These are phyloP conservation scores for Calocybe indica DNA, from an alignment of 768 basidiomycete species.

Conservation along the genomic window DNA sequence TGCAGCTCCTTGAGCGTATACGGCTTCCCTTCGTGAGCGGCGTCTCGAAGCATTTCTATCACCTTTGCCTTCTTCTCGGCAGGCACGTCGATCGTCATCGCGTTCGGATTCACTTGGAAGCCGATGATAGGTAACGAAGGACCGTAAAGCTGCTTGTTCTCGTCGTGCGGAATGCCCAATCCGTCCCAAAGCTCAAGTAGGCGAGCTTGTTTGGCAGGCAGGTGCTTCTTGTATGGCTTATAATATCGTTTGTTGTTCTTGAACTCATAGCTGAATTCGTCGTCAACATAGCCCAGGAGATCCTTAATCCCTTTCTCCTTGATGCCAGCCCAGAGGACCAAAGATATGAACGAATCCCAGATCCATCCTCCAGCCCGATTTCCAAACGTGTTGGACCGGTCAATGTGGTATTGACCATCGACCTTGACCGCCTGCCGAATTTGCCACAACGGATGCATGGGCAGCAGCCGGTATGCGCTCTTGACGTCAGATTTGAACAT, in stretches of 20 bases:
- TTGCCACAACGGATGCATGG: conserved; percentile 34
- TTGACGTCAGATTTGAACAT: conserved; percentile 31
- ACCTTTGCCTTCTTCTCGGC: neutral
- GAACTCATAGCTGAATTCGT: conserved; percentile 18
- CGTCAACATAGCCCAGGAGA: conserved; percentile 27
- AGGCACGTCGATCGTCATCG: conserved; percentile 21
- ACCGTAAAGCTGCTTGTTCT: conserved; percentile 31
- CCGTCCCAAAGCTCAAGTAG: conserved; percentile 33
- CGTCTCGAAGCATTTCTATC: too few species aligned
- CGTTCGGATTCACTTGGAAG: conserved; percentile 25
- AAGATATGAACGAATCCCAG: conserved; percentile 23
- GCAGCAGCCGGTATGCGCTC: conserved; percentile 28
- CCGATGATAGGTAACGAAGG: conserved; percentile 29
- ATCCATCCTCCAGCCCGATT: conserved; percentile 11
- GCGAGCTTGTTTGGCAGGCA: conserved; percentile 23
- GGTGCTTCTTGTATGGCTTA: conserved; percentile 16
- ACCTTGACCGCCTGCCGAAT: conserved; percentile 28
- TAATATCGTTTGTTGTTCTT: conserved; percentile 17
- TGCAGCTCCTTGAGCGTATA: conserved; percentile 10
- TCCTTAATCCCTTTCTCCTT: conserved; percentile 9
- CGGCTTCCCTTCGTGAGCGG: too few species aligned
- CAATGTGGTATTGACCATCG: conserved; percentile 14
- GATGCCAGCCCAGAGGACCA: conserved; percentile 31
- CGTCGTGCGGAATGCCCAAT: conserved; percentile 31
- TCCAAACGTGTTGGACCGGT: conserved; percentile 19